These are phyloP conservation scores for Coemansia sp. DNA, from an alignment of 192 early-diverging fungal genomes.

Conservation along the genomic window DNA sequence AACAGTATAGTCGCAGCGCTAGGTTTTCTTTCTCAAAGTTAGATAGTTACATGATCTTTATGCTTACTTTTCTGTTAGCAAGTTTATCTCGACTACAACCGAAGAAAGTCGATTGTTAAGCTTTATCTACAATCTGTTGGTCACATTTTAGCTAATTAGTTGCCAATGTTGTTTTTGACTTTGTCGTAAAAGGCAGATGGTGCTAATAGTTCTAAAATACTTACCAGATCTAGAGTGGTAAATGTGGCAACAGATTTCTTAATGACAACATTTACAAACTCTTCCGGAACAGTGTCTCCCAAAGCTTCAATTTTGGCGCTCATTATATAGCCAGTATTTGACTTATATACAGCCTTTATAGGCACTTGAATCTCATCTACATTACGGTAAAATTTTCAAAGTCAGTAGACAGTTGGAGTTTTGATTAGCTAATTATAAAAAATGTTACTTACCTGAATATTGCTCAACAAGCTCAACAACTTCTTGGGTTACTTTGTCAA, in stretches of 20 bases:
- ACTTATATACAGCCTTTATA: slow-evolving; percentile 68
- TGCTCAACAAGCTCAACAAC: slow-evolving; percentile 47
- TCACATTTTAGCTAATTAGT: not conserved
- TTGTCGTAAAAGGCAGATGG: not conserved
- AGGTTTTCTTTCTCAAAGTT: no score
- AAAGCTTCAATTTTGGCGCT: slow-evolving; percentile 45
- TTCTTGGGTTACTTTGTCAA: slow-evolving; percentile 46
- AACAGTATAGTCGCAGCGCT: no score
- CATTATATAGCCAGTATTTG: slow-evolving; percentile 64
- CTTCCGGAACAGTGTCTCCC: slow-evolving; percentile 55
- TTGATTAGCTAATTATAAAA: not conserved
- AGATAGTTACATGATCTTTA: not conserved
- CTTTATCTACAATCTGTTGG: slow-evolving; percentile 55
- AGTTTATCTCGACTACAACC: slow-evolving; percentile 77
- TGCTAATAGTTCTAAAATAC: not conserved
- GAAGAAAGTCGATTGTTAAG: slow-evolving; percentile 80
- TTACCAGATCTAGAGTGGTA: slow-evolving; percentile 76
- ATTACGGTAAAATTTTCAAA: not conserved
- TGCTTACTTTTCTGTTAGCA: slow-evolving; percentile 74
- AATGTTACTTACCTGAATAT: slow-evolving; percentile 25
- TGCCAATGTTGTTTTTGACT: not conserved
- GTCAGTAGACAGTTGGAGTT: not conserved
- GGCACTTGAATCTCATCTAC: slow-evolving; percentile 58
- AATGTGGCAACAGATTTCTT: slow-evolving; percentile 65
- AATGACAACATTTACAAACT: slow-evolving; percentile 72